A percentile compares a stretch with the other conserved stretches of the same genome.
These are phyloP conservation scores for Euphorbia pulcherrima DNA, from an alignment of 345 rosid genomes.

Conservation along the genomic window DNA sequence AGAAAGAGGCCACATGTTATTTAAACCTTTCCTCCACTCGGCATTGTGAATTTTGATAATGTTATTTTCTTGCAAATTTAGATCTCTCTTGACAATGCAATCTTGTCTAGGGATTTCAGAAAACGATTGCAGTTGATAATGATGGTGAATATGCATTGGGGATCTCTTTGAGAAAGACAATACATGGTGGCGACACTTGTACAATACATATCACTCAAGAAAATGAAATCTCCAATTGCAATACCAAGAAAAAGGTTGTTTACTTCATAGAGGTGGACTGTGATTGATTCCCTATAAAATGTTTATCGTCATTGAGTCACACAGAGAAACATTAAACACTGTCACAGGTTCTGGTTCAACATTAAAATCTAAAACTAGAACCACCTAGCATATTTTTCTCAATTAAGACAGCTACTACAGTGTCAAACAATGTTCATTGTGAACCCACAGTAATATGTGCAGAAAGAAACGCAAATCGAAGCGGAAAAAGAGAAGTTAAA, in stretches of 20 bases:
- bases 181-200: too few species aligned
- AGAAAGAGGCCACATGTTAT: neutral
- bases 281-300: neutral
- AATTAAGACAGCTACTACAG: neutral
- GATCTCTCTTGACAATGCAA: too few species aligned
- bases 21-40: neutral
- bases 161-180: too few species aligned
- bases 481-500: neutral
- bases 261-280: neutral
- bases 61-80: too few species aligned
- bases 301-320: neutral
- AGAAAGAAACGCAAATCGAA: neutral
- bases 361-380: neutral
- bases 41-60: neutral
- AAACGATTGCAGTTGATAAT: too few species aligned
- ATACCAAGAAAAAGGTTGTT: neutral
- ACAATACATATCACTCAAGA: too few species aligned
- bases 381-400: neutral
- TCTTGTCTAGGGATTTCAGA: too few species aligned
- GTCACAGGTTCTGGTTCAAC: neutral
- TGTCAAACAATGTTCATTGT: neutral
- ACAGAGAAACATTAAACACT: neutral
- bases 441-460: too few species aligned
- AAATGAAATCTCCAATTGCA: neutral
- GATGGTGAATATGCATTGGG: too few species aligned